phyloP scores from a whole-genome alignment of 352 stramenopile genomes.

The Discostella stelligera region DNA sequence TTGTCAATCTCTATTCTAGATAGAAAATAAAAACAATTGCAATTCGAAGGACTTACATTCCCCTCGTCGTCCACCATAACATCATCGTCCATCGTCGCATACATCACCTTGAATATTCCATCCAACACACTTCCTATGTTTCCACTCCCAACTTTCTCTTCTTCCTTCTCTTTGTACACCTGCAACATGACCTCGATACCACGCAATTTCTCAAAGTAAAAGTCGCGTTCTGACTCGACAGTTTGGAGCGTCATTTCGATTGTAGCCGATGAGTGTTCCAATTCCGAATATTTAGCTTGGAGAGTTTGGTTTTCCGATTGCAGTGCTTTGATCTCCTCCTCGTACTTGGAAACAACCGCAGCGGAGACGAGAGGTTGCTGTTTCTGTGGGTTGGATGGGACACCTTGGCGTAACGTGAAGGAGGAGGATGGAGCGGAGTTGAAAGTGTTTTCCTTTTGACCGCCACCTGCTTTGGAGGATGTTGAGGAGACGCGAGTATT shows the following conservation, averaged over 20 bases:
- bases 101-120: conserved; percentile 79
- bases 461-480: not conserved
- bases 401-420: not conserved
- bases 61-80: conserved; percentile 60
- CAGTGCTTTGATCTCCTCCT: conserved; percentile 32
- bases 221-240: conserved; percentile 94
- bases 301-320: conserved; percentile 49
- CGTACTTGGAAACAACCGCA: conserved; percentile 3
- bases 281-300: conserved; percentile 47
- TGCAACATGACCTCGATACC: conserved; percentile 96
- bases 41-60: conserved; percentile 1
- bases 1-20: not conserved
- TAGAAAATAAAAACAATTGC: not conserved
- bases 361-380: not conserved
- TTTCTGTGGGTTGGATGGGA: conserved; percentile 5
- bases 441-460: conserved; percentile 33
- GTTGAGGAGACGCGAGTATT: not conserved
- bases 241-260: conserved; percentile 84
- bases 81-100: conserved; percentile 67
- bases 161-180: conserved; percentile 71
- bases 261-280: conserved; percentile 64
- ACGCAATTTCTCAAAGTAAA: conserved; percentile 99
- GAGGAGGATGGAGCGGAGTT: conserved; percentile 7
- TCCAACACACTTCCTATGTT: conserved; percentile 48
- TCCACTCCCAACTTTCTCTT: conserved; percentile 15